Evolutionary conservation across 495 filamentous ascomycete genomes (phyloP).

Genomic region (Endocarpon pusillum): DNA sequence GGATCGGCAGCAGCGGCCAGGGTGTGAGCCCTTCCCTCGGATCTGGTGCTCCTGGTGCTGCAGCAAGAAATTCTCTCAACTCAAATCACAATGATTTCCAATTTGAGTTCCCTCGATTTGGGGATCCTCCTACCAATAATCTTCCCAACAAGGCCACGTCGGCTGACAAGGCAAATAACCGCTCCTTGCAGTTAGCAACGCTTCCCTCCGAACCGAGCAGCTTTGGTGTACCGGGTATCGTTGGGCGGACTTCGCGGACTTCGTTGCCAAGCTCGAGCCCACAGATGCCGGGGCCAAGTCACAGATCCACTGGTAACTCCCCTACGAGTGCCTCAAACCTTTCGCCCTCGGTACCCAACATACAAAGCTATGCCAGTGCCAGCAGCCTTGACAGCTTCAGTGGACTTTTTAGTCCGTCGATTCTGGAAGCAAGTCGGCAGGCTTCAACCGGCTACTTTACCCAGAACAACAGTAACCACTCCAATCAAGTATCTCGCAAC

Average conservation of each 20-base stretch:
- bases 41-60: slow-evolving; percentile 5
- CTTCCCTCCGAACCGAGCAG: too few relatives aligned
- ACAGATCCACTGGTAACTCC: background rate
- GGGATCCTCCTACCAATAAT: slow-evolving; percentile 51
- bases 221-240: too few relatives aligned
- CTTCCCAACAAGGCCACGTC: slow-evolving; percentile 36
- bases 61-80: slow-evolving; percentile 19
- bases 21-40: slow-evolving; percentile 28
- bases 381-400: slow-evolving; percentile 18
- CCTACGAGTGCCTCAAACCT: background rate
- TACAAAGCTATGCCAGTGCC: slow-evolving; percentile 21
- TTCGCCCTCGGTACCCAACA: background rate
- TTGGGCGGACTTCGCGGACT: background rate
- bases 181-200: slow-evolving; percentile 5
- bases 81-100: slow-evolving; percentile 68
- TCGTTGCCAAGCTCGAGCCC: slow-evolving; percentile 7
- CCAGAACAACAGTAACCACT: background rate
- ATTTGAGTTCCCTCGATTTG: slow-evolving; percentile 92
- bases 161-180: too few relatives aligned
- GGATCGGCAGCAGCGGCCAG: slow-evolving; percentile 30
- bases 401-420: slow-evolving; percentile 29
- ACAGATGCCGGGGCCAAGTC: background rate
- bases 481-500: too few relatives aligned
- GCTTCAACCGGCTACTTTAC: slow-evolving; percentile 1
- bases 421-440: slow-evolving; percentile 13